Evolutionary conservation across 306 rosid genomes (phyloP).

Genomic region (Lagenaria siceraria): DNA sequence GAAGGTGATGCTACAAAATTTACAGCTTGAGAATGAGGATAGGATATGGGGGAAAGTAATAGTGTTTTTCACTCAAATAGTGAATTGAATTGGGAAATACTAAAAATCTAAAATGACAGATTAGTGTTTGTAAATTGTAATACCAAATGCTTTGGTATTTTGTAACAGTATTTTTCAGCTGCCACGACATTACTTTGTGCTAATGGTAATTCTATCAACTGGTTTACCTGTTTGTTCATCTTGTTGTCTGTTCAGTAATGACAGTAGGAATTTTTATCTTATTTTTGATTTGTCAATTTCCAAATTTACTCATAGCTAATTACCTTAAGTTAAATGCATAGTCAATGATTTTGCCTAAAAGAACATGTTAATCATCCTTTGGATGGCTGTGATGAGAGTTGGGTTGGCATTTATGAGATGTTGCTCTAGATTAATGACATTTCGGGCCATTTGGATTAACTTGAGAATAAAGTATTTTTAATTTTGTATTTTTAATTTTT

Average conservation of each 20-base stretch:
- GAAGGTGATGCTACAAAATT: slow-evolving; percentile 22
- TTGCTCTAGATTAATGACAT: too few relatives aligned
- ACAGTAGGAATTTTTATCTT: background rate
- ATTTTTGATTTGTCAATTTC: background rate
- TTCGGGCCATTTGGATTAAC: too few relatives aligned
- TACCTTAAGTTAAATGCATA: too few relatives aligned
- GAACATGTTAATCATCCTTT: too few relatives aligned
- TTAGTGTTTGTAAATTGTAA: slow-evolving; percentile 22
- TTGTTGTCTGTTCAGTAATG: background rate
- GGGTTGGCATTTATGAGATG: too few relatives aligned
- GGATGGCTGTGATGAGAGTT: too few relatives aligned
- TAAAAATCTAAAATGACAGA: slow-evolving; percentile 23
- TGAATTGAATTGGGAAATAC: slow-evolving; percentile 17
- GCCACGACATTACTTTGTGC: slow-evolving; percentile 31
- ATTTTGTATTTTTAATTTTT: too few relatives aligned
- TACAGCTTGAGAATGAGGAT: slow-evolving; percentile 9
- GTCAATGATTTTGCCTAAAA: too few relatives aligned
- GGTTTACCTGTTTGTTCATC: background rate
- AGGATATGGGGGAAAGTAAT: slow-evolving; percentile 2
- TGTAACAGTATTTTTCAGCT: slow-evolving; percentile 26
- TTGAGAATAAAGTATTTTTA: too few relatives aligned
- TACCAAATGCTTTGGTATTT: slow-evolving; percentile 16
- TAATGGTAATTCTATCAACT: slow-evolving; percentile 34
- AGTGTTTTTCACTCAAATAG: slow-evolving; percentile 37
- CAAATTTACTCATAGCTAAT: background rate